phyloP scores from a whole-genome alignment of 176 grass and related monocot genomes.

The Thinopyrum elongatum region DNA sequence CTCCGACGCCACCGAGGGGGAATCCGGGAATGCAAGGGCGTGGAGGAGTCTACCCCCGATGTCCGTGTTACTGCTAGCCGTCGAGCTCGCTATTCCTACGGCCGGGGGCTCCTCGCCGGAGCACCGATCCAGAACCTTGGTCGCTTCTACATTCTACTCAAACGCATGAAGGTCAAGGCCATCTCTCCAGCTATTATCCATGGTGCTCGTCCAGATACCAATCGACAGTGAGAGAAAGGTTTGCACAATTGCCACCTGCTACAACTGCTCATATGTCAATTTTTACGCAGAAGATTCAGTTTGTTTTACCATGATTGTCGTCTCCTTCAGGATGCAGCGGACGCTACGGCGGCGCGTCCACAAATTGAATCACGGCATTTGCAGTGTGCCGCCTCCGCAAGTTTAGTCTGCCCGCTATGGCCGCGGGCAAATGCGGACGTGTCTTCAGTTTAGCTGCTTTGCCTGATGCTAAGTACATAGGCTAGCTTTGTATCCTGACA shows the following conservation, averaged over 20 bases:
- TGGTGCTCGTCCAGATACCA: constrained; percentile 93
- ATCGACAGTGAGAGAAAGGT: constrained; percentile 98
- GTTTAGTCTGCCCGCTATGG: too few species aligned
- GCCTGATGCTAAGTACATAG: too few species aligned
- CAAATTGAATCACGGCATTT: too few species aligned
- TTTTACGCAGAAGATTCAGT: background rate
- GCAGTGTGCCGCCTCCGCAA: constrained; percentile 42
- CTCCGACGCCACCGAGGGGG: constrained; percentile 29
- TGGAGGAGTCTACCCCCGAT: constrained; percentile 28
- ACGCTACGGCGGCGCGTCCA: too few species aligned
- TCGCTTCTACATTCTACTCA: constrained; percentile 77
- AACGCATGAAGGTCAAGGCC: constrained; percentile 41
- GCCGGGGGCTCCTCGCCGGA: constrained; percentile 36
- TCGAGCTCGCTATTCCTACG: constrained; percentile 64
- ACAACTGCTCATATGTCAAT: background rate
- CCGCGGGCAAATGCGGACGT: too few species aligned
- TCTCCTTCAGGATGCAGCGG: background rate
- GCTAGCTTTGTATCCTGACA: too few species aligned
- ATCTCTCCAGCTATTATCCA: constrained; percentile 50
- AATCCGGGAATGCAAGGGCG: background rate
- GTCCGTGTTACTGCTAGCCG: constrained; percentile 52
- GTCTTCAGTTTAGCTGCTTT: too few species aligned
- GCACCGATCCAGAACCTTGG: constrained; percentile 72
- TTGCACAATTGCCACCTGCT: background rate
- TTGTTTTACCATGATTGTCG: background rate